Base-by-base conservation (phyloP, 345 rosid species). In the Ailanthus altissimus region DNA sequence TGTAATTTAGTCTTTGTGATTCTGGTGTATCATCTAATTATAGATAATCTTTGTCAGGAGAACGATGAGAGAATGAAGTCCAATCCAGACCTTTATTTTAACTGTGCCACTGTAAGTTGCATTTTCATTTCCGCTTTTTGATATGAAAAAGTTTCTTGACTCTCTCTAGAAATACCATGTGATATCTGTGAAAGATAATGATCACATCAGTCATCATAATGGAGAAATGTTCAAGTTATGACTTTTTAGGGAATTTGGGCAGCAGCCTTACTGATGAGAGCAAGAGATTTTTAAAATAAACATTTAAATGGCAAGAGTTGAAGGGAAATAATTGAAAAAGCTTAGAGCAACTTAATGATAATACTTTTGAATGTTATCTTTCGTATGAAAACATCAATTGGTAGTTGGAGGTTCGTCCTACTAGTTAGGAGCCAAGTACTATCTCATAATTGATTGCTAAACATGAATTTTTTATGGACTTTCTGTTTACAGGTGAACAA, bases 61-160 rank as follows among this genome's bases (percentile, higher is more conserved):
- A 89, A 88, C 75, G 95, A 91, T 81, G 90, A 88, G 69, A 75
- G 77, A 60, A 88, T 87, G 91, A 81, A 79, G 66, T 84, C 85
- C 79, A 91, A 91, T 77, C 95, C 95, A 51, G 95, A 91, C 80
- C 84, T 91, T 18, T 91, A 83, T 78, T 89, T 84, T 75, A 89
- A 91, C 70, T 81, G 90, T 76, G 95, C 93, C 62, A 89, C 95
- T 36, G 95, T 91, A 79, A 89, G 95, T 84, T 72, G 15, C 40
- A 66, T 51, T 65, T 66, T 47, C 13, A 26, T 66, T 21, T 15
- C 2, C 46, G 4, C 12, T 38, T 61, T 49, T 26, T 42, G 9
- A 38, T 28, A 53, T 36, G 53, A 38, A 49, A 58, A 8, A 59
- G 8, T 16, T 71, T 67, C 8, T 45, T 43, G 70, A 66, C 38